Evolutionary conservation across 495 filamentous ascomycete genomes (phyloP), one percentile per base, ranked within the genome.

Genomic region (Polyplosphaeria fusca): DNA sequence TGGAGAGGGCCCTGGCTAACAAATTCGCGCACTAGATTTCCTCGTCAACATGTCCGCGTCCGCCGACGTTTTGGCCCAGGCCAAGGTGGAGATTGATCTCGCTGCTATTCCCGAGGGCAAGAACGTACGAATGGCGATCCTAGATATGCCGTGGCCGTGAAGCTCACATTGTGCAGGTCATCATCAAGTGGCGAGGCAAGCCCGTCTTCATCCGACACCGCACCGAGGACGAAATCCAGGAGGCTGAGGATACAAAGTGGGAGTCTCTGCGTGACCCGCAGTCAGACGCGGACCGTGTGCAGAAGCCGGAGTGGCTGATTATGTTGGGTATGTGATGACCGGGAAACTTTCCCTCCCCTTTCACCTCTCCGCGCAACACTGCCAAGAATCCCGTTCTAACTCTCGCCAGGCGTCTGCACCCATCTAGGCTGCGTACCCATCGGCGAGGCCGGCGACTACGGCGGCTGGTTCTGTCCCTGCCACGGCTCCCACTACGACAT

Each of bases 131-230:
- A 13, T 2, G 44, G 5, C 7, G n/a, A 24, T 23, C 37, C 22
- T n/a, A 37, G 12, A 20, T 23, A 19, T 28, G 14, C 14, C 3
- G 51, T 18, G 22, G 25, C n/a, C 23, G 9, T 38, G 35, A 51
- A 46, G 61, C 64, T 64, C 20, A 67, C 49, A 30, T 53, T 7
- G 38, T 42, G 55, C 65, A 94, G 89, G 87, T 97, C 73, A 94
- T 97, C 75, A 92, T 99, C 82, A 99, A 99, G 81, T 99, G 94
- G 94, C 86, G 94, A 77, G 94, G 94, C 70, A 99, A 99, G 85
- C 94, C 94, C 72, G 89, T 99, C 73, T 97, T 99, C 82, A 91
- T 99, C 84, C 92, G 94, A 72, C 94, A 99, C 85, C 89, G 94
- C 63, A 99, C 94, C 30, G 72, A 78, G 35, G 79, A 77, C 52